These are phyloP conservation scores for Scedosporium minutisporum DNA, from an alignment of 2,329 filamentous ascomycete genomes.

Conservation along the genomic window DNA sequence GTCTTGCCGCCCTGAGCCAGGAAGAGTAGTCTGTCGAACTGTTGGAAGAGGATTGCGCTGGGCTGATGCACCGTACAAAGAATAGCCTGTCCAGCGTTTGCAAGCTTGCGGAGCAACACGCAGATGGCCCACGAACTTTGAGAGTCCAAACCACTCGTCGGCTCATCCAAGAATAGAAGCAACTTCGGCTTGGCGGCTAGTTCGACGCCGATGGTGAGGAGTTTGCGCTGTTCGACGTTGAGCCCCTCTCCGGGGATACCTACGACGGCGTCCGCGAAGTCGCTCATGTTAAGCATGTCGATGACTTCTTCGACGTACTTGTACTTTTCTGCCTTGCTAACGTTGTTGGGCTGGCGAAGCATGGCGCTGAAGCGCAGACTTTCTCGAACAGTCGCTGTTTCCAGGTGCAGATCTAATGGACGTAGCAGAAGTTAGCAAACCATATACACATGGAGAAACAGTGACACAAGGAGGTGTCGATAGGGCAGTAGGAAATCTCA, in stretches of 20 bases:
- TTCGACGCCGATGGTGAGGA: slow-evolving; percentile 53
- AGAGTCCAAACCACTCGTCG: slow-evolving; percentile 51
- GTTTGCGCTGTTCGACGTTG: slow-evolving; percentile 53
- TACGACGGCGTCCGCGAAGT: slow-evolving; percentile 57
- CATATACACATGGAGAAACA: too few relatives aligned
- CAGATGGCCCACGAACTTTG: slow-evolving; percentile 56
- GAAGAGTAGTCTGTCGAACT: slow-evolving; percentile 53
- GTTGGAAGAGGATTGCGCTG: slow-evolving; percentile 40
- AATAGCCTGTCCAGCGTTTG: slow-evolving; percentile 42
- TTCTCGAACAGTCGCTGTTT: slow-evolving; percentile 46
- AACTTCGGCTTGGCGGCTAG: slow-evolving; percentile 47
- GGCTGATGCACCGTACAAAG: slow-evolving; percentile 49
- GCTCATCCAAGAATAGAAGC: slow-evolving; percentile 53
- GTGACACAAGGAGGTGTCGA: neutral
- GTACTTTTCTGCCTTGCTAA: slow-evolving; percentile 47
- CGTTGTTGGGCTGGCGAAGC: slow-evolving; percentile 44
- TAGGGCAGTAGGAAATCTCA: slow-evolving; percentile 10
- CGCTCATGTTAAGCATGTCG: slow-evolving; percentile 55
- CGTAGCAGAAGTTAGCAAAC: neutral
- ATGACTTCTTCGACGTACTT: slow-evolving; percentile 56
- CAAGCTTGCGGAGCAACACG: slow-evolving; percentile 51
- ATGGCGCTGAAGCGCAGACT: slow-evolving; percentile 46
- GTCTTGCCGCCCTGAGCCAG: slow-evolving; percentile 56
- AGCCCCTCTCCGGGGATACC: slow-evolving; percentile 52
- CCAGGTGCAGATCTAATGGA: slow-evolving; percentile 40